phyloP scores from a whole-genome alignment of 208 protist species.

The Perkinsela sp. region DNA sequence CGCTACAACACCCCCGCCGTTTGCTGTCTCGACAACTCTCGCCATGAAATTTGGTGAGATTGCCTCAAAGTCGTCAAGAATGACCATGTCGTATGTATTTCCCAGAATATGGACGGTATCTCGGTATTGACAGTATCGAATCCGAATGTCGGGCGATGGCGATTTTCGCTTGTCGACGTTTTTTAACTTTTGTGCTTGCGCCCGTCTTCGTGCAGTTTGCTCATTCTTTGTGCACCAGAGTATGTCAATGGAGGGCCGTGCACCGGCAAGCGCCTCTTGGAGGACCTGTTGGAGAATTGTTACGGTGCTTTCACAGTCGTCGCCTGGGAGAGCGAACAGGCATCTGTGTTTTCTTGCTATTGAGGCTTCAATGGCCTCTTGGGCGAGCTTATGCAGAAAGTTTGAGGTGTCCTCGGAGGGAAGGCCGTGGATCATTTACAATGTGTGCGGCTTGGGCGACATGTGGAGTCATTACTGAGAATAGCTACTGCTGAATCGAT shows the following conservation, averaged over 20 bases:
- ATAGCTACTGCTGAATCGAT: too few species aligned
- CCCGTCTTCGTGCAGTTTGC: constrained; percentile 75
- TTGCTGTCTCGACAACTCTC: constrained; percentile 96
- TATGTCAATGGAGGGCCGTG: constrained; percentile 58
- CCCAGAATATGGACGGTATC: constrained; percentile 95
- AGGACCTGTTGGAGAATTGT: constrained; percentile 96
- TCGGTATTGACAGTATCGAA: constrained; percentile 92
- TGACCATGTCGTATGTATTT: constrained; percentile 95
- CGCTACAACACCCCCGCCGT: constrained; percentile 92
- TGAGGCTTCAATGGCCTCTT: constrained; percentile 93
- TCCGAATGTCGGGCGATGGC: constrained; percentile 78
- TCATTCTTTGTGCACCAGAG: constrained; percentile 99
- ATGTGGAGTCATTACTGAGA: too few species aligned
- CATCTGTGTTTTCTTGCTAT: constrained; percentile 73
- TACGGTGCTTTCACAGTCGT: constrained; percentile 81
- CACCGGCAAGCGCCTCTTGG: constrained; percentile 76
- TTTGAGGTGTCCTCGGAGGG: too few species aligned
- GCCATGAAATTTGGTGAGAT: constrained; percentile 96
- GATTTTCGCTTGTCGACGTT: constrained; percentile 66
- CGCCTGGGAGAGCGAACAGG: constrained; percentile 89
- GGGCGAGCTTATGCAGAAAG: too few species aligned
- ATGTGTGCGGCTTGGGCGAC: too few species aligned
- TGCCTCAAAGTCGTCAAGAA: constrained; percentile 96
- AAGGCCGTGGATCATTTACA: too few species aligned
- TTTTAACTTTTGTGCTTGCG: constrained; percentile 72